phyloP scores from a whole-genome alignment of 2,329 filamentous ascomycete species.

The Colletotrichum sp. region DNA sequence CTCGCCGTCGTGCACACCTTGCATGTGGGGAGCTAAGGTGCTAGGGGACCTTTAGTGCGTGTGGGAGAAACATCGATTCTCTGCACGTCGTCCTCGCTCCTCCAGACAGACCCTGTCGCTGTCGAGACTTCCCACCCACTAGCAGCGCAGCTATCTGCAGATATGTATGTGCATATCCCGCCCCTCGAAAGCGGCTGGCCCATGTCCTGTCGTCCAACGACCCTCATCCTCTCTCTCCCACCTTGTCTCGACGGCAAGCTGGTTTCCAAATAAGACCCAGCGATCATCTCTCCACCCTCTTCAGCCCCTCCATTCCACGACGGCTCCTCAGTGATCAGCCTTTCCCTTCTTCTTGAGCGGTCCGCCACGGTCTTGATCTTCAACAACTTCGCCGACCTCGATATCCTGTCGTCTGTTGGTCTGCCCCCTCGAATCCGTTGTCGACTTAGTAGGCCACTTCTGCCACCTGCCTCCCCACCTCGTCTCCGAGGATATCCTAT shows the following conservation, averaged over 20 bases:
- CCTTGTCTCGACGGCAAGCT: conserved; percentile 11
- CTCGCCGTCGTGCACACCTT: conserved; percentile 11
- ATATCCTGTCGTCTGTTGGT: neutral
- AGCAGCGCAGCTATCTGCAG: conserved; percentile 19
- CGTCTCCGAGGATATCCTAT: neutral
- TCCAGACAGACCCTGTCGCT: conserved; percentile 9
- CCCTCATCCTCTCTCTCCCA: conserved; percentile 6
- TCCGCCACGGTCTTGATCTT: conserved; percentile 4
- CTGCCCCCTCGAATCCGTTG: neutral
- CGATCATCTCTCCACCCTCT: conserved; percentile 19
- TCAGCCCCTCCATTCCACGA: conserved; percentile 19
- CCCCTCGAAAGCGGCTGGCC: conserved; percentile 11
- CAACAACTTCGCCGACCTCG: neutral
- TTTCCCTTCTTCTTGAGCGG: conserved; percentile 14
- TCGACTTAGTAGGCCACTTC: neutral
- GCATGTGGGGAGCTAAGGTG: conserved; percentile 18
- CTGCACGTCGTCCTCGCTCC: conserved; percentile 8
- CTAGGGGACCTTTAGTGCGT: conserved; percentile 19
- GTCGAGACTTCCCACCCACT: conserved; percentile 12
- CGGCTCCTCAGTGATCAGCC: conserved; percentile 9
- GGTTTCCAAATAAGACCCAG: conserved; percentile 18
- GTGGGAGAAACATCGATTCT: conserved; percentile 19
- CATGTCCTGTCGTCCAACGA: conserved; percentile 13
- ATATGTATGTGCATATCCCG: conserved; percentile 23
- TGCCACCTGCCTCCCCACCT: neutral